Evolutionary conservation across 1,284 basidiomycete species (phyloP).

Genomic region (Schizophyllum amplum): DNA sequence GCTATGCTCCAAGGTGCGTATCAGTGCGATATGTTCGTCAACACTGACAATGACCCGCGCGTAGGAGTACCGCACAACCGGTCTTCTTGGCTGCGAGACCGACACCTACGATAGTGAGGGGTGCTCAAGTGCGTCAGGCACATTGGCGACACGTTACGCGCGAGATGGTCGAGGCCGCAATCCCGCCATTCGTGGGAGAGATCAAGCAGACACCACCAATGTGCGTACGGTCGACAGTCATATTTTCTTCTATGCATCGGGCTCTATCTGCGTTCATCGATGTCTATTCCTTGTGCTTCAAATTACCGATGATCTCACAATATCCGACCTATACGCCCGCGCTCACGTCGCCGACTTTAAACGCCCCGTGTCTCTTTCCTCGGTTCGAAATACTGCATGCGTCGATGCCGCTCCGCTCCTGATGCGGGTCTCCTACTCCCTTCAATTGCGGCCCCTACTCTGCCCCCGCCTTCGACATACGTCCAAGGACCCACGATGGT

Average conservation of each 20-base stretch:
- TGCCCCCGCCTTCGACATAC: too few species aligned
- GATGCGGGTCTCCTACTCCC: not conserved
- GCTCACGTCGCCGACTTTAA: too few species aligned
- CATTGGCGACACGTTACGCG: slow-evolving; percentile 82
- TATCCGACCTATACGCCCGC: too few species aligned
- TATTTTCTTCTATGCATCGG: too few species aligned
- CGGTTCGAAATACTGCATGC: not conserved
- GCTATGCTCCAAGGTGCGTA: slow-evolving; percentile 80
- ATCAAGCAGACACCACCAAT: slow-evolving; percentile 90
- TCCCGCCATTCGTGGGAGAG: slow-evolving; percentile 79
- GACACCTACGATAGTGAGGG: slow-evolving; percentile 94
- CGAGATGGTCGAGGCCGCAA: slow-evolving; percentile 62
- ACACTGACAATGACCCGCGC: not conserved
- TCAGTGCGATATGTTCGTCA: not conserved
- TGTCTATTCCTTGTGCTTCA: too few species aligned
- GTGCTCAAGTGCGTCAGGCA: slow-evolving; percentile 62
- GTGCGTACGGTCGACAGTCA: slow-evolving; percentile 45
- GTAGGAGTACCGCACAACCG: slow-evolving; percentile 88
- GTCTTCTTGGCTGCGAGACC: slow-evolving; percentile 89
- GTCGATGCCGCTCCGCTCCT: not conserved
- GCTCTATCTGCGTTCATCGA: too few species aligned
- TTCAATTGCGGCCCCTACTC: not conserved
- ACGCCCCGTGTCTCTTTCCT: too few species aligned
- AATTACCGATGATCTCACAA: too few species aligned
- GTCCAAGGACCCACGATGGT: too few species aligned